Base-by-base conservation (phyloP, 2,329 filamentous ascomycete genomes). In the Hypocreales sp. region DNA sequence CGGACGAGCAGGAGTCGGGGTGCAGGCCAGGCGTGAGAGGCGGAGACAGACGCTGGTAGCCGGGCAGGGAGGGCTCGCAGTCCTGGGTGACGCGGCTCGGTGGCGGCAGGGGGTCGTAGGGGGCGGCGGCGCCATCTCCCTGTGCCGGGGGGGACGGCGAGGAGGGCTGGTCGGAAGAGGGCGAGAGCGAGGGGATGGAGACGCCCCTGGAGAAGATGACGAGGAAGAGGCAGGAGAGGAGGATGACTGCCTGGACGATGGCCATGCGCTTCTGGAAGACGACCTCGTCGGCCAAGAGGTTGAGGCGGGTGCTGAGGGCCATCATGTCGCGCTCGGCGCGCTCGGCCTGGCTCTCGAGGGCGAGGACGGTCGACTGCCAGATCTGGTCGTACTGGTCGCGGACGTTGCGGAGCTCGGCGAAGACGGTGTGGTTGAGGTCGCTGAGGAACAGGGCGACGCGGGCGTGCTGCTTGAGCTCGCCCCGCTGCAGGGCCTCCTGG, bases 311-410 rank as follows among this genome's bases (percentile, higher is more conserved):
- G 41, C 76, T 81, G 28, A 95, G 64, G 4, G 86, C 86, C 22
- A 84, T 64, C 33, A 92, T 77, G 46, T 95, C 86, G 30, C 73
- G 67, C 44, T 86, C 73, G 11, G 81, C 81, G 39, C 83, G 76
- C 45, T 92, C 79, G 22, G 83, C 75, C 49, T 94, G 87, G 22
- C 74, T 76, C 47, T 94, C 84, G 10, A 95, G 69, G 17, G 92
- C 86, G 30, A 93, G 76, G 14, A 94, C 78, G 8, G 92, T 94
- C 13, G 80, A 87, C 51, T 93, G 86, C 86, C 87, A 95, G 9
- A 95, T 74, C 45, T 94, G 82, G 46, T 95, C 87, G 50, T 95
- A 95, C 48, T 94, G 80, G 32, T 76, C 72, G 28, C 82, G 71
- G 35, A 90, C 78, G 26, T 67, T 72, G 35, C 72, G 72, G 20